These are phyloP conservation scores for Xylaria sp. DNA, from an alignment of 2,329 filamentous ascomycete species.

Conservation along the genomic window DNA sequence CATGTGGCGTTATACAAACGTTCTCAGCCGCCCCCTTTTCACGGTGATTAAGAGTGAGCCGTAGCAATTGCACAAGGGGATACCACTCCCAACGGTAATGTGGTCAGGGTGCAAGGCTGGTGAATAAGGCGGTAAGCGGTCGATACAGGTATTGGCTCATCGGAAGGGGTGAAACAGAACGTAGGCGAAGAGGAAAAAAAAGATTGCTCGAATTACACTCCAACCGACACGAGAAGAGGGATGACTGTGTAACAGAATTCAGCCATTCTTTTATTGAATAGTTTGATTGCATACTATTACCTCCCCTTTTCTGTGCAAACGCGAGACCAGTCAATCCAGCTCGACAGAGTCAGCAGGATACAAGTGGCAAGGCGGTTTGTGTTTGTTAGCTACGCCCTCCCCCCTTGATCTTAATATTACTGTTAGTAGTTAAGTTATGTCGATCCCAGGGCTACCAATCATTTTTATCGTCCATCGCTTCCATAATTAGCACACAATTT, in stretches of 20 bases:
- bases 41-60: background rate
- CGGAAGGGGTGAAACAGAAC: background rate
- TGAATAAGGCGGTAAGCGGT: background rate
- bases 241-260: conserved; percentile 15
- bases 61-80: background rate
- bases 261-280: conserved; percentile 1
- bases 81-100: background rate
- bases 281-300: conserved; percentile 16
- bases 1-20: background rate
- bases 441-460: conserved; percentile 20
- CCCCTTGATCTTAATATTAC: conserved; percentile 7
- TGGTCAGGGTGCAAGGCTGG: background rate
- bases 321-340: conserved; percentile 2
- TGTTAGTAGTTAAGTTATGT: conserved; percentile 4
- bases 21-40: background rate
- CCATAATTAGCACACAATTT: conserved; percentile 14
- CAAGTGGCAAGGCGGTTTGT: conserved; percentile 12
- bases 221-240: conserved; percentile 15
- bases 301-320: conserved; percentile 8
- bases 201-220: background rate
- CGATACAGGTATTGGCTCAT: background rate
- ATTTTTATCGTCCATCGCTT: background rate
- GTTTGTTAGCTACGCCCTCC: conserved; percentile 10
- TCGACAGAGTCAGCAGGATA: conserved; percentile 11
- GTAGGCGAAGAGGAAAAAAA: background rate